phyloP scores from a whole-genome alignment of 345 rosid genomes.

The Populus pruinosa region DNA sequence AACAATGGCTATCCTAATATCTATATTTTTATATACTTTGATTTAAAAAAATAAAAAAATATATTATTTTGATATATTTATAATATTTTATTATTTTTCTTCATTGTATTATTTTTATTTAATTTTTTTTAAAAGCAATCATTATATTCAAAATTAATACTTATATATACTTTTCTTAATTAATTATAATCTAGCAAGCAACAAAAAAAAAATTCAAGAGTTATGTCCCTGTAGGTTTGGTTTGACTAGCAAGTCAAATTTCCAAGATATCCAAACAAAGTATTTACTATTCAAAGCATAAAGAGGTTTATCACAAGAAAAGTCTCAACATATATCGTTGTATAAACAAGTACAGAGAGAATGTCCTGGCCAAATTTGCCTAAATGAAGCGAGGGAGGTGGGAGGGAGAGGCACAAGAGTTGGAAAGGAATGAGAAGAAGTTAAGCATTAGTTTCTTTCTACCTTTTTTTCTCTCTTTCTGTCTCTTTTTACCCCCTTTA shows the following conservation, averaged over 20 bases:
- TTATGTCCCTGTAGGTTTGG: neutral
- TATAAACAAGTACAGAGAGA: neutral
- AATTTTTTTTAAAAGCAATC: too few species aligned
- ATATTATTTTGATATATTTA: too few species aligned
- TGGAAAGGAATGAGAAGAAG: slow-evolving; percentile 2
- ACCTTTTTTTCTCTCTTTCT: neutral
- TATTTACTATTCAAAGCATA: neutral
- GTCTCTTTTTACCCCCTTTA: neutral
- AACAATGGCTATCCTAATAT: fast-evolving
- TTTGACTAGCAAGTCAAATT: neutral
- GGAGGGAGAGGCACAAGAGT: neutral
- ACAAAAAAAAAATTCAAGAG: neutral
- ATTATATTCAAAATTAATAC: too few species aligned
- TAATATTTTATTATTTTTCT: too few species aligned
- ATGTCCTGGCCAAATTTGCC: slow-evolving; percentile 25
- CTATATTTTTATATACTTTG: too few species aligned
- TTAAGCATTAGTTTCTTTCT: neutral
- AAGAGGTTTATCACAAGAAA: neutral
- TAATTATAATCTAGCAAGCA: neutral
- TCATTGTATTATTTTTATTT: too few species aligned
- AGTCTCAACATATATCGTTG: neutral
- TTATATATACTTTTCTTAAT: neutral
- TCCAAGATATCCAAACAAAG: neutral
- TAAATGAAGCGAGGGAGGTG: slow-evolving; percentile 9
- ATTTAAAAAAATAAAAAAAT: too few species aligned